Percentiles rank a stretch among this genome's conserved stretches.
Conservation (phyloP, 2,329 filamentous ascomycete species). For the Alternaria consortialis region DNA sequence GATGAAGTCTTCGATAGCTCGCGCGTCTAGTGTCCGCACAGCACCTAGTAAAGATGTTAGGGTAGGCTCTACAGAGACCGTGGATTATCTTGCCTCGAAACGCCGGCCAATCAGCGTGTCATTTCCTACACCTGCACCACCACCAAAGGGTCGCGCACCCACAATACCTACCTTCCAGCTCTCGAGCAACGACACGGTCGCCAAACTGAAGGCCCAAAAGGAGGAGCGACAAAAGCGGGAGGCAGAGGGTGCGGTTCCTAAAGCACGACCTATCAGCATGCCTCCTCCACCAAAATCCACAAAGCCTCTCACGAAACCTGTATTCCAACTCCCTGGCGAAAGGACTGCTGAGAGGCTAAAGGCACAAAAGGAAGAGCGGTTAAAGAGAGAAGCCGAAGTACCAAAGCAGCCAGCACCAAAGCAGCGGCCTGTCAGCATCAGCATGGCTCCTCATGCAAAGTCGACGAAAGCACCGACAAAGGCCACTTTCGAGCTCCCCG, state of each 20-base stretch:
- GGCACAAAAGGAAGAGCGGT: slow-evolving; percentile 45
- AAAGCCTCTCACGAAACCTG: slow-evolving; percentile 61
- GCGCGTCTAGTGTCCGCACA: slow-evolving; percentile 40
- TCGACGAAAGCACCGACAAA: slow-evolving; percentile 61
- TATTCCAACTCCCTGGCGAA: slow-evolving; percentile 64
- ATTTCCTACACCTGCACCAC: slow-evolving; percentile 58
- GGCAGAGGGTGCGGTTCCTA: slow-evolving; percentile 44
- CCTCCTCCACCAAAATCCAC: slow-evolving; percentile 59
- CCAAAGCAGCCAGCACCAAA: slow-evolving; percentile 10
- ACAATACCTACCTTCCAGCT: slow-evolving; percentile 62
- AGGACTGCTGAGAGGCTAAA: slow-evolving; percentile 54
- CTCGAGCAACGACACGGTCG: slow-evolving; percentile 63
- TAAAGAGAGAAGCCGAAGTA: slow-evolving; percentile 40
- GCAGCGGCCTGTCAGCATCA: slow-evolving; percentile 19
- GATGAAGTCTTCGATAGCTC: slow-evolving; percentile 31
- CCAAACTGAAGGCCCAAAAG: slow-evolving; percentile 61
- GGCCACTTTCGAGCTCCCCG: slow-evolving; percentile 62
- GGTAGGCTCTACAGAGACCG: slow-evolving; percentile 35
- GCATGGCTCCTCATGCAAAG: slow-evolving; percentile 53
- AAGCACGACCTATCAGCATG: slow-evolving; percentile 56
- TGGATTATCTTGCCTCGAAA: slow-evolving; percentile 54
- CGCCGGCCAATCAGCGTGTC: slow-evolving; percentile 58
- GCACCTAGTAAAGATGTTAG: slow-evolving; percentile 33
- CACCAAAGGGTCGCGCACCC: slow-evolving; percentile 59
- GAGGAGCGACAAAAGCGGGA: slow-evolving; percentile 59